phyloP scores from a whole-genome alignment of 2,329 filamentous ascomycete genomes.

The Colletotrichum costaricense region DNA sequence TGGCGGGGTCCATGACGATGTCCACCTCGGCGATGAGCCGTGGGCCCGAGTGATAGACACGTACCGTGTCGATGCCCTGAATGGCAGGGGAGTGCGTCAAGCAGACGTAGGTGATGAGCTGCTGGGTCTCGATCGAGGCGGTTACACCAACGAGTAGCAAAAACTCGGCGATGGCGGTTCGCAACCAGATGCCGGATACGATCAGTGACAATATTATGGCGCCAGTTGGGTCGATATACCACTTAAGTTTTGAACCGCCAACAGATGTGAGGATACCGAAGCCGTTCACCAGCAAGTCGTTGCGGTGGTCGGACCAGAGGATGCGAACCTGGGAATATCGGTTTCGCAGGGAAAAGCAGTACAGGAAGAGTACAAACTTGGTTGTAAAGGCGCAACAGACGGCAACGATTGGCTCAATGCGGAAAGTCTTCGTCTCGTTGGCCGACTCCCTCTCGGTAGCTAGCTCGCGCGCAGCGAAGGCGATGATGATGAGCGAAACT shows the following conservation, averaged over 20 bases:
- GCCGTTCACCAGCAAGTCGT: conserved; percentile 94
- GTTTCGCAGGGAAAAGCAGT: conserved; percentile 91
- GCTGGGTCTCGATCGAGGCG: conserved; percentile 85
- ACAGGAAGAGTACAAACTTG: conserved; percentile 87
- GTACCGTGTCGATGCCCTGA: conserved; percentile 89
- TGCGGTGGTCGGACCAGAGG: conserved; percentile 97
- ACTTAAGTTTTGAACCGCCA: conserved; percentile 84
- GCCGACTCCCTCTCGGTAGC: conserved; percentile 41
- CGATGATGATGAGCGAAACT: conserved; percentile 92
- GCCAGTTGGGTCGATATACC: conserved; percentile 96
- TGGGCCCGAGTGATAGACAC: conserved; percentile 90
- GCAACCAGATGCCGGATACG: conserved; percentile 83
- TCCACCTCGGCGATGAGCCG: conserved; percentile 95
- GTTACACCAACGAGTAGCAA: conserved; percentile 90
- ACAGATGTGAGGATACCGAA: conserved; percentile 92
- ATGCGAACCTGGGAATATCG: conserved; percentile 92
- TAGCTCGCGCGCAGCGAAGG: conserved; percentile 83
- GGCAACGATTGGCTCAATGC: conserved; percentile 85
- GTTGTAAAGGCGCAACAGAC: conserved; percentile 86
- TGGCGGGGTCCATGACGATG: conserved; percentile 86
- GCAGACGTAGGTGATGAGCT: conserved; percentile 95
- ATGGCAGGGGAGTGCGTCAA: conserved; percentile 91
- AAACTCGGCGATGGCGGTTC: conserved; percentile 89
- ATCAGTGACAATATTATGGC: conserved; percentile 86
- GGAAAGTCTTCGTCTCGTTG: conserved; percentile 72